A percentile compares a stretch with the other conserved stretches of the same genome.
phyloP scores from a whole-genome alignment of 2,329 filamentous ascomycete genomes.

The Aspergillus glaucus region DNA sequence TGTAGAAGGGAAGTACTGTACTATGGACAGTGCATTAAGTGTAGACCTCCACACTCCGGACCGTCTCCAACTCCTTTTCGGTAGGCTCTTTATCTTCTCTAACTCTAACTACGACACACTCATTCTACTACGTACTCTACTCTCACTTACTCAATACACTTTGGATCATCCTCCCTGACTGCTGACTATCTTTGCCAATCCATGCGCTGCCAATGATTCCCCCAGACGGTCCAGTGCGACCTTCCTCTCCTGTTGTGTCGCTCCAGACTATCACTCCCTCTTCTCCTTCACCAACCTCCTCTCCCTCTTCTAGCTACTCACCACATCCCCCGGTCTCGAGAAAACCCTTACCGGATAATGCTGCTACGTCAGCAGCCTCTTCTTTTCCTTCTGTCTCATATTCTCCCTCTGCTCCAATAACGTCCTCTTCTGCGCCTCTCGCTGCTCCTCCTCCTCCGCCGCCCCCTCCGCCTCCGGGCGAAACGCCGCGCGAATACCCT shows the following conservation, averaged over 20 bases:
- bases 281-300: background rate
- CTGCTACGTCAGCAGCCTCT: slow-evolving; percentile 6
- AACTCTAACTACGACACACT: no score
- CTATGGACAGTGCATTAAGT: no score
- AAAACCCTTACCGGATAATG: slow-evolving; percentile 50
- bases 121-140: no score
- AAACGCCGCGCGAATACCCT: slow-evolving; percentile 12
- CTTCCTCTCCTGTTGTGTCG: background rate
- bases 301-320: background rate
- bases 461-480: slow-evolving; percentile 12
- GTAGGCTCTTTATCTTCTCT: no score
- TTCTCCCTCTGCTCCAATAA: slow-evolving; percentile 33
- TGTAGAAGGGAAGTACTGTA: no score
- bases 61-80: no score
- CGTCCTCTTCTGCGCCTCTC: slow-evolving; percentile 10
- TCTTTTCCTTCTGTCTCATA: background rate
- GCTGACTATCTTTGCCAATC: no score
- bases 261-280: background rate
- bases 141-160: no score
- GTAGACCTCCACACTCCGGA: no score
- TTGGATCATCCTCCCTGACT: no score
- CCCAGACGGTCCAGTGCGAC: no score
- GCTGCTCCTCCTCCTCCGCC: slow-evolving; percentile 17
- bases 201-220: no score
- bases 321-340: slow-evolving; percentile 43